Evolutionary conservation across 2,329 filamentous ascomycete genomes (phyloP), one percentile per base, ranked within the genome.

Genomic region (Triangularia setosa): DNA sequence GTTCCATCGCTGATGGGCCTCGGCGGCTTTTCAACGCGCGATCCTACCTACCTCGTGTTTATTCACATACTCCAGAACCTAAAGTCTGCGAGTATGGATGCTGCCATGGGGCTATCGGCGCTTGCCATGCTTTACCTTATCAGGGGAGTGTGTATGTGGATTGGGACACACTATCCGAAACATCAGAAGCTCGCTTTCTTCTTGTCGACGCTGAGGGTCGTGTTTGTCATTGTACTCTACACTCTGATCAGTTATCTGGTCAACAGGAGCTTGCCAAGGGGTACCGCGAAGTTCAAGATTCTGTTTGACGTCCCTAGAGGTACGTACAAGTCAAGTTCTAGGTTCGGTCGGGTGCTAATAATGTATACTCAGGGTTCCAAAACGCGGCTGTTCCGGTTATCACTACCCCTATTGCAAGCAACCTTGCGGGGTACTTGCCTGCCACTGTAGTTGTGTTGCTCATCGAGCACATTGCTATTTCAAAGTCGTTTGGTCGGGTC

Each of bases 391-490:
- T 90, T 4, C 95, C 95, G 0, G 81, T 78, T 0, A 79, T 98
- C 65, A 87, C 90, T 69, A 77, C 76, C 0, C 76, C 81, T 0
- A 85, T 97, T 60, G 84, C 97, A 73, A 82, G 79, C 1, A 79
- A 86, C 0, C 92, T 96, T 72, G 81, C 84, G 1, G 80, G 82
- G 40, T 84, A 97, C 69, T 80, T 98, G 1, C 95, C 95, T 0
- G 90, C 91, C 7, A 89, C 90, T 0, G 88, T 97, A 60, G 96
- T 98, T 69, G 93, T 99, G n/a, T 83, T 98, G 64, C 83, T 98
- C 35, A 96, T 98, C 66, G 95, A 98, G 77, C 94, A 98, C 75
- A 97, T 98, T 71, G 93, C 94, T 57, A 97, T 98, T 68, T 92
- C 93, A 18, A 99, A 98, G 76, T 97, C 94, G 0, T 98, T 99